phyloP scores from a whole-genome alignment of 768 basidiomycete genomes.

The Sistotremastrum niveocremeum region DNA sequence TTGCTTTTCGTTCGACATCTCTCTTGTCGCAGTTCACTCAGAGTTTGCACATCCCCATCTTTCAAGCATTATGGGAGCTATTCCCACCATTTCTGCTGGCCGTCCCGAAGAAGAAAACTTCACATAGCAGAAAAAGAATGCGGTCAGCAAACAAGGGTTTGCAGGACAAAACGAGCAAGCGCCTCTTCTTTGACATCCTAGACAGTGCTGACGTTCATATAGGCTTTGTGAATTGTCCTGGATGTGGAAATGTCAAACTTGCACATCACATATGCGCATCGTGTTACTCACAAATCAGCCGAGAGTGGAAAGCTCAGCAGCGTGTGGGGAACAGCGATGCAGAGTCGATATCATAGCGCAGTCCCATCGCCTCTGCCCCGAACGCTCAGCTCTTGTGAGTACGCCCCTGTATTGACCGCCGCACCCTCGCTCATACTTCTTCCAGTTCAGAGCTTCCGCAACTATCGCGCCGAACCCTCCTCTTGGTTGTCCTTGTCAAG shows the following conservation, averaged over 20 bases:
- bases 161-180: constrained; percentile 83
- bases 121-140: constrained; percentile 93
- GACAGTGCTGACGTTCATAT: constrained; percentile 4
- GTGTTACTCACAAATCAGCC: constrained; percentile 62
- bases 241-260: constrained; percentile 78
- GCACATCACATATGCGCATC: constrained; percentile 76
- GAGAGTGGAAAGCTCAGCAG: constrained; percentile 42
- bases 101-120: constrained; percentile 88
- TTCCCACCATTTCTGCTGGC: constrained; percentile 82
- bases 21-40: constrained; percentile 13
- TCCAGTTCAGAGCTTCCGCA: no score
- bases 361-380: no score
- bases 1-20: not conserved
- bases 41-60: constrained; percentile 23
- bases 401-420: no score
- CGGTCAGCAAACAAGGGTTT: constrained; percentile 87
- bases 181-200: not conserved
- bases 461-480: no score
- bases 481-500: no score
- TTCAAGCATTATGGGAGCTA: constrained; percentile 49
- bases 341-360: no score
- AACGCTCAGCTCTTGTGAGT: no score
- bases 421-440: no score
- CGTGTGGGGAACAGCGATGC: no score
- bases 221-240: constrained; percentile 90